phyloP scores from a whole-genome alignment of 2,329 filamentous ascomycete genomes.

The Hortaea werneckii region DNA sequence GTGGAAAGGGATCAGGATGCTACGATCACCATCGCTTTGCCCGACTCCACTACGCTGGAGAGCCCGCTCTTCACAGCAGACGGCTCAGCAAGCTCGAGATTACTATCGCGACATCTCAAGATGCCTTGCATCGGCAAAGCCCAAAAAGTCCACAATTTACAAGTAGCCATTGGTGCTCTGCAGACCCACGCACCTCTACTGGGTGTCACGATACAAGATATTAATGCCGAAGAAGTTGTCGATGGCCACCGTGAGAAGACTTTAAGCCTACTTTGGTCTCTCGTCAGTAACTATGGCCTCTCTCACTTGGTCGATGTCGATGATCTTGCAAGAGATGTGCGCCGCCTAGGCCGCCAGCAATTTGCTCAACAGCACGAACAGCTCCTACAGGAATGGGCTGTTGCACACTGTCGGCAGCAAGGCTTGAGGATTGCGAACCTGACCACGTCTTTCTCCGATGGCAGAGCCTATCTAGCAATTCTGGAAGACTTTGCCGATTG shows the following conservation, averaged over 20 bases:
- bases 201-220: conserved; percentile 30
- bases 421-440: conserved; percentile 43
- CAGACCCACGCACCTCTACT: conserved; percentile 32
- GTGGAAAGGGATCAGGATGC: conserved; percentile 18
- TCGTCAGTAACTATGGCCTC: conserved; percentile 49
- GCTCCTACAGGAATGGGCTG: conserved; percentile 48
- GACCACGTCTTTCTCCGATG: conserved; percentile 48
- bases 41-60: conserved; percentile 34
- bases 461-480: conserved; percentile 44
- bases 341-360: conserved; percentile 1
- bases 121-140: conserved; percentile 45
- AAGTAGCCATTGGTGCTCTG: conserved; percentile 46
- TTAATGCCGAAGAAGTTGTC: conserved; percentile 50
- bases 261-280: conserved; percentile 48
- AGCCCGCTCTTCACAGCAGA: conserved; percentile 21
- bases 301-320: conserved; percentile 45
- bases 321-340: conserved; percentile 40
- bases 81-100: conserved; percentile 30
- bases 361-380: conserved; percentile 10
- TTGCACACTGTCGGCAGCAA: conserved; percentile 38
- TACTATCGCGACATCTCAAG: conserved; percentile 48
- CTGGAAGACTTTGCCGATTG: conserved; percentile 43
- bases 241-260: conserved; percentile 57
- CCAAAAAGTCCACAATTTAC: conserved; percentile 51
- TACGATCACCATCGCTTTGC: conserved; percentile 36